Base-by-base conservation (phyloP, 371 early-diverging fungal species). In the Capillidium heterosporum region DNA sequence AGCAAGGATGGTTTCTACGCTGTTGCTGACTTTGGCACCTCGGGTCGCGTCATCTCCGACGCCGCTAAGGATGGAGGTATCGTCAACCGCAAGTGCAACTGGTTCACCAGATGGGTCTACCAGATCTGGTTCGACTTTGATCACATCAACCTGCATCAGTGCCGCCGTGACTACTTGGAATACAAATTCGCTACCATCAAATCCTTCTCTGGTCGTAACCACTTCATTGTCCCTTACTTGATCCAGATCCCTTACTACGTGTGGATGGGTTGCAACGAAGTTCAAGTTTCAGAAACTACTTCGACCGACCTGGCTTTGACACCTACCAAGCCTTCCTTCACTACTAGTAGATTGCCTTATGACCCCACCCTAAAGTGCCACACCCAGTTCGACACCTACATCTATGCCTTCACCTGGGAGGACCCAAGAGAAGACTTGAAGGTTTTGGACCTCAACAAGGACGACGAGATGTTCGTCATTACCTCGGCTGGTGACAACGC, bases 401-500 rank as follows among this genome's bases (percentile, higher is more conserved):
- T 89, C 50, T 89, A 87, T 59, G 87, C 85, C 4, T 89, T 89
- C 54, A 81, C 89, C 0, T 89, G 87, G 89, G 87, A 89, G 58
- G 89, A 89, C 61, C 89, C 89, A 0, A 74, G 78, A 21, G 76
- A 77, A 24, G 89, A 89, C 61, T 65, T 89, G 21, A 69, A 81
- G 48, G 75, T 77, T 43, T 60, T 89, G 57, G 72, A 83, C 53
- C 59, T 89, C 5, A 69, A 71, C 35, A 68, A 68, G 42, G 71
- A 76, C 48, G 89, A 89, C 66, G 70, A 69, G 19, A 73, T 89
- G 74, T 69, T 89, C 64, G 79, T 81, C n/a, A 87, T 89, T 48
- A 84, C 87, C 5, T 85, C 85, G 1, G 89, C 86, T 0, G 89
- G 89, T 40, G 87, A 87, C 67, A 89, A 89, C 60, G 84, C 82